Evolutionary conservation across 2,329 filamentous ascomycete species (phyloP).

Genomic region (Aureobasidium uvarum): DNA sequence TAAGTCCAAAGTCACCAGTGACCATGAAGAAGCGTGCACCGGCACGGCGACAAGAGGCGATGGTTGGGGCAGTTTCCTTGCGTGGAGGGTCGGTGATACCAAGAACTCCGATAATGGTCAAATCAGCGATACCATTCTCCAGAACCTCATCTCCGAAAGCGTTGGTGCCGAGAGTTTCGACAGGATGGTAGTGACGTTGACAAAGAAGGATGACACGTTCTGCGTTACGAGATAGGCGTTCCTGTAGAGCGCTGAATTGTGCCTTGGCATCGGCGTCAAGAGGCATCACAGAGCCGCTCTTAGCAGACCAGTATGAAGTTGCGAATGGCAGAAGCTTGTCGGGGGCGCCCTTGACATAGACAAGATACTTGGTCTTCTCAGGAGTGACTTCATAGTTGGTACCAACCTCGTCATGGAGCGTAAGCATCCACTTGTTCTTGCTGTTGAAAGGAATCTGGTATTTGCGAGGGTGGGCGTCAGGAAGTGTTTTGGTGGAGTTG

Average conservation of each 20-base stretch:
- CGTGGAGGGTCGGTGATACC: conserved; percentile 48
- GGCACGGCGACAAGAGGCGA: conserved; percentile 40
- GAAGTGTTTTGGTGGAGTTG: conserved; percentile 15
- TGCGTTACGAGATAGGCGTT: conserved; percentile 45
- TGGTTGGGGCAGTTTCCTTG: conserved; percentile 39
- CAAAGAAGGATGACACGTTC: conserved; percentile 49
- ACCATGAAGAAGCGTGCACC: conserved; percentile 48
- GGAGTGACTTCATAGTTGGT: background rate
- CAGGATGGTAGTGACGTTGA: conserved; percentile 40
- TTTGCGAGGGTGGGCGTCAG: conserved; percentile 32
- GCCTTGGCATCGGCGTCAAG: conserved; percentile 40
- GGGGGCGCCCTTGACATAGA: conserved; percentile 34
- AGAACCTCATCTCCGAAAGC: conserved; percentile 53
- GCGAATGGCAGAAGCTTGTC: conserved; percentile 34
- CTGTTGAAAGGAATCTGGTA: conserved; percentile 53
- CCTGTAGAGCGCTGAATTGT: conserved; percentile 42
- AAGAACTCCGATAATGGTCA: conserved; percentile 54
- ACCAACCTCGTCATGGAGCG: conserved; percentile 31
- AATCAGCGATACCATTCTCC: conserved; percentile 42
- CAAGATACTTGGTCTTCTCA: conserved; percentile 31
- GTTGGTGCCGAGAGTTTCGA: conserved; percentile 42
- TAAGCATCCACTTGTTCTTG: conserved; percentile 54
- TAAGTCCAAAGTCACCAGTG: conserved; percentile 45
- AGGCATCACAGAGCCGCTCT: conserved; percentile 37
- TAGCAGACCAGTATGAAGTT: conserved; percentile 33